Base-by-base conservation (phyloP, 306 rosid genomes). In the Rosa lucieae region DNA sequence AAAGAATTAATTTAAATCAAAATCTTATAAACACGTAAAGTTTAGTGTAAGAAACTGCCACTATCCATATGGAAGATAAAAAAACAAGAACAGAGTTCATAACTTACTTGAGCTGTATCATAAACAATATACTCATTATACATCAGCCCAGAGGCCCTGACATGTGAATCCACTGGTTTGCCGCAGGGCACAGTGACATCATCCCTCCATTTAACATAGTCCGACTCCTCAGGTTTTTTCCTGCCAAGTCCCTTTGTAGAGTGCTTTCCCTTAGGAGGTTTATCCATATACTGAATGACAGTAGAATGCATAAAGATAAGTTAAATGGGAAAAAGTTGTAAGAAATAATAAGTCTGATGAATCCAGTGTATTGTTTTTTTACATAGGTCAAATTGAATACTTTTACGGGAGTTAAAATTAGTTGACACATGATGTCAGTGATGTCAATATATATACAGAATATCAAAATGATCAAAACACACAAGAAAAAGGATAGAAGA, bases 71-170 rank as follows among this genome's bases (percentile, higher is more conserved):
- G 5, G 55, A 68, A 67, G 48, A 83, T 26, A 55, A 53, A 73
- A 77, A 66, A 43, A 70, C 35, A 78, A 39, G 61, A 67, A 61
- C 44, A 44, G 65, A 80, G 67, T 23, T 61, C 79, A 37, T 52
- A 78, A 91, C 98, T 87, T 91, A 93, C 99, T 78, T 93, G 99
- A 69, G 97, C 90, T 14, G 92, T 91, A 82, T 91, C 75, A 55
- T 95, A 95, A 61, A 93, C 99, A 80, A 95, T 93, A 80, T 88
- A 95, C 92, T 93, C 99, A 14, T 95, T 95, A 86, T 95, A 95
- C 99, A 93, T 90, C 71, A 95, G 89, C 88, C 91, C 98, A 7
- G 98, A 84, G 32, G 88, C 62, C 87, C 78, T 90, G 80, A 88
- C 82, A 75, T 85, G 89, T 14, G 97, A 88, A 53, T 91, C 18